phyloP scores from a whole-genome alignment of 805 yeast species.

The Cephaloascus fragrans region DNA sequence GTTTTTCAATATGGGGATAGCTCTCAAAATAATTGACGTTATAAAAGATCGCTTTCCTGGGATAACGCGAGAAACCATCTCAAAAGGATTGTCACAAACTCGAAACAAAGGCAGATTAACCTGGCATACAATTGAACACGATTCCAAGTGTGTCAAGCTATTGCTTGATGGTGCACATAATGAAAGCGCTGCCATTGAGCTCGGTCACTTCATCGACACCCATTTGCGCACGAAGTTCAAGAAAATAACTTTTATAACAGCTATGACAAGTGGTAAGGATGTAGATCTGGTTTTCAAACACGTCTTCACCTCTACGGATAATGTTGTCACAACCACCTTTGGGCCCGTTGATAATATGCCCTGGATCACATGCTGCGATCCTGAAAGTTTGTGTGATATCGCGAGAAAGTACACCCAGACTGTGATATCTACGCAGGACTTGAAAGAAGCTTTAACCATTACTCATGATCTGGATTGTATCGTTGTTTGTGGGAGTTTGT shows the following conservation, averaged over 20 bases:
- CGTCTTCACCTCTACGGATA: constrained; percentile 41
- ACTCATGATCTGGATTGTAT: constrained; percentile 11
- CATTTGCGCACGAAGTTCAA: constrained; percentile 9
- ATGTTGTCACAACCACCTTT: constrained; percentile 54
- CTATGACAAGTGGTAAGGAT: constrained; percentile 68
- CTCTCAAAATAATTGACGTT: constrained; percentile 45
- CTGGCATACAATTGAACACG: too few relatives aligned
- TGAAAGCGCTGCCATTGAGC: constrained; percentile 69
- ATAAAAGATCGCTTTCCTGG: constrained; percentile 12
- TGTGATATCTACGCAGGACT: constrained; percentile 13
- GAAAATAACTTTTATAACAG: constrained; percentile 61
- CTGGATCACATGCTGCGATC: constrained; percentile 57
- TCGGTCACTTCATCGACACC: constrained; percentile 41
- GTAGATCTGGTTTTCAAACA: constrained; percentile 39
- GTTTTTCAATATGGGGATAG: constrained; percentile 54
- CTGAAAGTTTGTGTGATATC: constrained; percentile 16
- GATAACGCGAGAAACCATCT: constrained; percentile 24
- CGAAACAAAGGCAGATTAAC: constrained; percentile 86
- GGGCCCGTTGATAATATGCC: constrained; percentile 84
- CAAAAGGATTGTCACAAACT: constrained; percentile 43
- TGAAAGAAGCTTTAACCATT: constrained; percentile 10
- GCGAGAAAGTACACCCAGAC: constrained; percentile 13
- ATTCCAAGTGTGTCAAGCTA: constrained; percentile 20
- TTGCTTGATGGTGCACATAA: constrained; percentile 93
- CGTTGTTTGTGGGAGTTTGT: constrained; percentile 64